These are phyloP conservation scores for Discostella pseudostelligera DNA, from an alignment of 108 stramenopile genomes.

Conservation along the genomic window DNA sequence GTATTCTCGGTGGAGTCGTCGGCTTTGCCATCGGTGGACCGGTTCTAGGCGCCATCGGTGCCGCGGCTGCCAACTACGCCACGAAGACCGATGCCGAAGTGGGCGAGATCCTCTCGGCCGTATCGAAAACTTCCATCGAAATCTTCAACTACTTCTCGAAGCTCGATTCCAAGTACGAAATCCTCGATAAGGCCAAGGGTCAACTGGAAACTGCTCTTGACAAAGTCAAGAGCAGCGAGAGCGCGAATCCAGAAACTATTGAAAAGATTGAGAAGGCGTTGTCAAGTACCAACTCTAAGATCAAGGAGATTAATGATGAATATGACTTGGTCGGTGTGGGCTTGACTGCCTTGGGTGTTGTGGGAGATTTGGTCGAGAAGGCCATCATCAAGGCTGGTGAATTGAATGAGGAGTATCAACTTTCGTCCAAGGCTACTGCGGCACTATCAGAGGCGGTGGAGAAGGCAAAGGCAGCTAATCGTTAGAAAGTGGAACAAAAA, in stretches of 20 bases:
- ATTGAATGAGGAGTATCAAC: conserved; percentile 84
- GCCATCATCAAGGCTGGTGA: conserved; percentile 80
- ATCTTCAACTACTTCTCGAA: conserved; percentile 86
- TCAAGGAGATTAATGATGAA: conserved; percentile 85
- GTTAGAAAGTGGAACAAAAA: too few species aligned
- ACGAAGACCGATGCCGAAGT: conserved; percentile 79
- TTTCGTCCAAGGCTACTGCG: conserved; percentile 72
- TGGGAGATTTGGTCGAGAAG: conserved; percentile 88
- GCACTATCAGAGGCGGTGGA: conserved; percentile 69
- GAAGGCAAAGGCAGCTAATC: conserved; percentile 62
- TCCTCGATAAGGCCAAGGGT: conserved; percentile 66
- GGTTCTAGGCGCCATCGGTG: conserved; percentile 48
- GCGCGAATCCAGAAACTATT: conserved; percentile 68
- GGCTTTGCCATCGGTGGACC: conserved; percentile 60
- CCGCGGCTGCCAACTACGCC: conserved; percentile 68
- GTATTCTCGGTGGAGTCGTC: conserved; percentile 72
- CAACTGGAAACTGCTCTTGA: conserved; percentile 65
- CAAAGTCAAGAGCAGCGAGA: conserved; percentile 69
- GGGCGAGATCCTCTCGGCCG: conserved; percentile 66
- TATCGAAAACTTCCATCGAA: conserved; percentile 85
- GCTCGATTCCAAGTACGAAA: conserved; percentile 85
- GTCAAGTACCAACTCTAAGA: conserved; percentile 72
- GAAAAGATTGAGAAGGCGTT: conserved; percentile 83
- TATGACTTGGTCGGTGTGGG: conserved; percentile 88
- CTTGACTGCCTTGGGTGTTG: conserved; percentile 76